A percentile compares a stretch with the other conserved stretches of the same genome.
Evolutionary conservation across 495 filamentous ascomycete genomes (phyloP).

Genomic region (Pseudevernia furfuracea): DNA sequence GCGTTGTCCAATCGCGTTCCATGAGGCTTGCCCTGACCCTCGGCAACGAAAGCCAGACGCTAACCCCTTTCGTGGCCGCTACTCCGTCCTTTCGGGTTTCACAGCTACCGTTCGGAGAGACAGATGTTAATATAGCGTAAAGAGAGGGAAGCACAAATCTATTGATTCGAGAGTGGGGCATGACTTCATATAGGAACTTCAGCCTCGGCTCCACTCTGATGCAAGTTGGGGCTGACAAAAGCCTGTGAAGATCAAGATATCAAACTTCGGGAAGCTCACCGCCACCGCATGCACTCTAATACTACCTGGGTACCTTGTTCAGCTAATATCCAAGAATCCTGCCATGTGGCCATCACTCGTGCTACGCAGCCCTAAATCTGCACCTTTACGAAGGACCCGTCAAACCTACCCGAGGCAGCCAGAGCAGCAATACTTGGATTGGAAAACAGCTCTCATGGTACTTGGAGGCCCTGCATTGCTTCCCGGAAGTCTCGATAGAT

Average conservation of each 20-base stretch:
- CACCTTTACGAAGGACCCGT: background rate
- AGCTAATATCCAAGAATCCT: background rate
- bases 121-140: background rate
- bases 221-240: background rate
- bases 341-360: background rate
- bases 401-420: background rate
- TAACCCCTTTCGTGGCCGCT: constrained; percentile 13
- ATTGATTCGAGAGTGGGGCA: background rate
- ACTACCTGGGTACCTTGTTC: background rate
- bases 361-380: constrained; percentile 1
- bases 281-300: background rate
- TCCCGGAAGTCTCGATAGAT: background rate
- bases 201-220: background rate
- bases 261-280: constrained; percentile 5
- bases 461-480: background rate
- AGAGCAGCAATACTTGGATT: background rate
- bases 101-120: background rate
- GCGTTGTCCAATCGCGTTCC: constrained; percentile 13
- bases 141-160: background rate
- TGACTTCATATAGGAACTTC: constrained; percentile 8
- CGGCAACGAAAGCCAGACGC: constrained; percentile 1
- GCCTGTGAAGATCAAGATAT: background rate
- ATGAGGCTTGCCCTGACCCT: constrained; percentile 3
- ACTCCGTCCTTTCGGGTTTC: background rate
- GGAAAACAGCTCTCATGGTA: background rate